phyloP scores from a whole-genome alignment of 768 basidiomycete species.

The Saitozyma podzolica region DNA sequence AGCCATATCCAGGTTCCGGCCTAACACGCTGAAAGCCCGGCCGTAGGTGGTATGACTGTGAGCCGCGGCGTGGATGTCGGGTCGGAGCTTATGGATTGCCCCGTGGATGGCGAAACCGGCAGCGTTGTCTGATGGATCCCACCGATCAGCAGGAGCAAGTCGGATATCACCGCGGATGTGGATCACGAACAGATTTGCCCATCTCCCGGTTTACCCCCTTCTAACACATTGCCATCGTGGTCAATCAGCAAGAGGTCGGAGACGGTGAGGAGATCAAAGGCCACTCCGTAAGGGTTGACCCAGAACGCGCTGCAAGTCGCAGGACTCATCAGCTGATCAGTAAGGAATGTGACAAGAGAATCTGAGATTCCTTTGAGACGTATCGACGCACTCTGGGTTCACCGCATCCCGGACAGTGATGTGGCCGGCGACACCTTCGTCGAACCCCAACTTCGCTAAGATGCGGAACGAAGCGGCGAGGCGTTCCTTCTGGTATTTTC shows the following conservation, averaged over 20 bases:
- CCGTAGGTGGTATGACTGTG: too few species aligned
- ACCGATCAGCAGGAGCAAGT: too few species aligned
- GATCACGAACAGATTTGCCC: too few species aligned
- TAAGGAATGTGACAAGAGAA: not conserved
- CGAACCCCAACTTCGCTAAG: conserved; percentile 17
- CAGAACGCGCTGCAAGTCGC: conserved; percentile 14
- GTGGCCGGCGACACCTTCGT: conserved; percentile 23
- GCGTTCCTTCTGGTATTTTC: conserved; percentile 10
- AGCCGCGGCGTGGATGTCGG: too few species aligned
- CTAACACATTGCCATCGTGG: too few species aligned
- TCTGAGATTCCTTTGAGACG: not conserved
- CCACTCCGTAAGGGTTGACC: conserved; percentile 51
- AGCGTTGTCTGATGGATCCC: too few species aligned
- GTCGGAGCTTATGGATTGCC: too few species aligned
- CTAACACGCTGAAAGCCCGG: conserved; percentile 13
- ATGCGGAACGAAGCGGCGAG: conserved; percentile 14
- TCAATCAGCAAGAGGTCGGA: too few species aligned
- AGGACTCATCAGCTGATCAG: too few species aligned
- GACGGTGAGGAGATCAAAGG: conserved; percentile 17
- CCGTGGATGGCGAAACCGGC: too few species aligned
- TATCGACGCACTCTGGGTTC: conserved; percentile 2
- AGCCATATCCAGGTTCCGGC: conserved; percentile 26
- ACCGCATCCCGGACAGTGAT: conserved; percentile 26
- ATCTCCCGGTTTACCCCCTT: too few species aligned
- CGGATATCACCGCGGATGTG: too few species aligned